Evolutionary conservation across 2,329 filamentous ascomycete genomes (phyloP), one percentile per base, ranked within the genome.

Genomic region (Ophiocordyceps unilateralis): DNA sequence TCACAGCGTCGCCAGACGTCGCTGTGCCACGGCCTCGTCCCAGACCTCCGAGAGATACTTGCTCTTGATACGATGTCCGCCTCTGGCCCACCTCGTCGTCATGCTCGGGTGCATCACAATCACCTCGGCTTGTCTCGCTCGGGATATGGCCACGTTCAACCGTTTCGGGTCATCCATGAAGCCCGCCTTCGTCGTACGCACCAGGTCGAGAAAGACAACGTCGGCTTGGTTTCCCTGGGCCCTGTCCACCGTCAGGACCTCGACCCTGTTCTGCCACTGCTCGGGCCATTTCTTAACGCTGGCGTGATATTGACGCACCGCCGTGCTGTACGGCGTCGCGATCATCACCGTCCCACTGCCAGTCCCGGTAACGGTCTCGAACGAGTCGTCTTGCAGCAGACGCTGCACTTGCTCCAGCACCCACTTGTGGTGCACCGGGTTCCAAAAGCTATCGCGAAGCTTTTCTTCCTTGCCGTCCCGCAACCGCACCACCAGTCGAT

Each of bases 181-280:
- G 0, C 55, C 57, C 0, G 62, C 60, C 1, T 52, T 53, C 0
- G 50, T 52, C 0, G 61, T 61, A n/a, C 63, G 55, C 2, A 69
- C 66, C 47, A 69, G 57, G 51, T 70, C 67, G 0, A 70, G 54
- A 28, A 68, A 62, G 0, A 70, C 64, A 5, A 68, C 55, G 36
- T 70, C 67, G 0, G 67, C 66, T 44, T 70, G 64, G 14, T 67
- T 65, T 0, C 67, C 67, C 34, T 69, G 67, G 0, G 64, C 61
- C 5, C 59, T 65, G 41, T 69, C 67, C 1, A 69, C 59, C 0
- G 66, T 70, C 17, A 67, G 48, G 0, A 66, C 59, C 21, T 63
- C 54, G 0, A 68, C 59, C 1, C 64, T 52, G 0, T 47, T 26
- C 39, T 55, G 53, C 40, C 47, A 55, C 11, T 54, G 48, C 1